Evolutionary conservation across 2,329 filamentous ascomycete species (phyloP).

Genomic region (Neonectria neomacrospora): DNA sequence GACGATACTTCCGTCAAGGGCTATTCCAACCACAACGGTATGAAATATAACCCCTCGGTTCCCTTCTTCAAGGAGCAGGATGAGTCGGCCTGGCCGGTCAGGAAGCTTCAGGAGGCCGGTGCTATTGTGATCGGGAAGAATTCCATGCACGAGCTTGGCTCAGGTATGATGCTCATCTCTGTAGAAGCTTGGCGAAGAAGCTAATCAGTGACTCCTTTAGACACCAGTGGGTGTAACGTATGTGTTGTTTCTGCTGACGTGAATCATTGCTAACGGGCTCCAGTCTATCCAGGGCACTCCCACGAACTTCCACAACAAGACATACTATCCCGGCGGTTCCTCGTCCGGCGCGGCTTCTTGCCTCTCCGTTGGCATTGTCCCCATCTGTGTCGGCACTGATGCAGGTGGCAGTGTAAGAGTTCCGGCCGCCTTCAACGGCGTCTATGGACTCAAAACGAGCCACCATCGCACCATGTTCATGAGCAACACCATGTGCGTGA

Average conservation of each 20-base stretch:
- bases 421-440: slow-evolving; percentile 78
- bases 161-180: slow-evolving; percentile 59
- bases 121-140: slow-evolving; percentile 81
- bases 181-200: not conserved
- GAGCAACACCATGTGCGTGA: slow-evolving; percentile 68
- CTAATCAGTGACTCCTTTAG: slow-evolving; percentile 49
- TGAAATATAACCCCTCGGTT: slow-evolving; percentile 66
- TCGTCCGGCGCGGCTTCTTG: slow-evolving; percentile 81
- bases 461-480: slow-evolving; percentile 74
- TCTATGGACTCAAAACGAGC: slow-evolving; percentile 84
- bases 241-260: slow-evolving; percentile 28
- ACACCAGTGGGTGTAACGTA: slow-evolving; percentile 85
- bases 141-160: slow-evolving; percentile 83
- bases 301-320: slow-evolving; percentile 78
- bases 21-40: slow-evolving; percentile 74
- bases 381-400: slow-evolving; percentile 80
- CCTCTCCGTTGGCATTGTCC: slow-evolving; percentile 75
- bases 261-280: slow-evolving; percentile 52
- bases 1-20: slow-evolving; percentile 80
- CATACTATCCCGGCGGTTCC: slow-evolving; percentile 84
- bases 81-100: slow-evolving; percentile 76
- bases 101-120: slow-evolving; percentile 77
- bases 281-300: slow-evolving; percentile 76
- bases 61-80: slow-evolving; percentile 61
- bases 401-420: slow-evolving; percentile 81